Base-by-base conservation (phyloP, 805 yeast genomes). In the Candida palmyrensis region DNA sequence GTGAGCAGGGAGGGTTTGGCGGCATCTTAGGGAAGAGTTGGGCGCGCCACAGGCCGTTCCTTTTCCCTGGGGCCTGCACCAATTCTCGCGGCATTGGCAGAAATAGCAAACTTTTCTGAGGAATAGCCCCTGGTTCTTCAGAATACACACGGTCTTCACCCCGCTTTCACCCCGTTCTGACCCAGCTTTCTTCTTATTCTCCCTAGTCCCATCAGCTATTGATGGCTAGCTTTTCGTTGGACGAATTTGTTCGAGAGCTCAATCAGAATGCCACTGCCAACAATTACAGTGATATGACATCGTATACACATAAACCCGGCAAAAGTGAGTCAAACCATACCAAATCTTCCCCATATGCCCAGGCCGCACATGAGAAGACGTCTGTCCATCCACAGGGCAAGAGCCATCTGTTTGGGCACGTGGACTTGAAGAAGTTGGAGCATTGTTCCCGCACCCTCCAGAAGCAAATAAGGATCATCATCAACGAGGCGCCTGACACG, bases 401-500 rank as follows among this genome's bases (percentile, higher is more conserved):
- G n/a, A n/a, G n/a, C n/a, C 6, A 18, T 23, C 30, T 12, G 5
- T 35, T 59, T 36, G 66, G 66, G 4, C 56, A 48, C 35, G 59
- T 62, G 2, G 69, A 65, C 30, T 49, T 63, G 14, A 61, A 59
- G 37, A 64, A 57, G 37, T 39, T 61, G 16, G 71, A 66, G 43
- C 62, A 66, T 39, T 52, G 63, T 25, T 57, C 68, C 9, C 50
- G 66, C 25, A 44, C 52, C 17, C 41, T 80, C 3, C 77, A 79
- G 36, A 74, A 71, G 27, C 62, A 75, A 16, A 59, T 79, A 6
- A 61, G 62, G 32, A 58, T 66, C 9, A 66, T 83, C 13, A 37
- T 80, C 2, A 60, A 68, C 4, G 70, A 71, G n/a, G 70, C 86
- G 1, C 87, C 87, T 3, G 70, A 71, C 32, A 43, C 62, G 9